Evolutionary conservation across 2,329 filamentous ascomycete species (phyloP).

Genomic region (Ophidiomyces ophidiicola): DNA sequence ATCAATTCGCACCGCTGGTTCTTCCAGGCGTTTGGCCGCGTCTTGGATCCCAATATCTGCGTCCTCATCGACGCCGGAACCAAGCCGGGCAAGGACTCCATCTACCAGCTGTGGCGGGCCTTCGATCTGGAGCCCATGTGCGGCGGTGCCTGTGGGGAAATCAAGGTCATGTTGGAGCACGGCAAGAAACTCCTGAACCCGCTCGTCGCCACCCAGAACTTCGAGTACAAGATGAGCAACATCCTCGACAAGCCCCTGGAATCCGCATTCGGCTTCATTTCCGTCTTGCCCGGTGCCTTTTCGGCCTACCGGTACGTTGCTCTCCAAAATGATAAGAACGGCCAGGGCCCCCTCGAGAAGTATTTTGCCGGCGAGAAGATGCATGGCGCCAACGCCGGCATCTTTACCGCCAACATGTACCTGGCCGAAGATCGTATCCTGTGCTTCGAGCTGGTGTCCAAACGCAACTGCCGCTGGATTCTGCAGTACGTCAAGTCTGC

Average conservation of each 20-base stretch:
- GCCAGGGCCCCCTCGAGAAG: constrained; percentile 82
- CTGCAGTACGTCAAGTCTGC: constrained; percentile 97
- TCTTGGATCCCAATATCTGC: constrained; percentile 91
- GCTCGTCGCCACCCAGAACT: constrained; percentile 90
- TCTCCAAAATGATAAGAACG: constrained; percentile 91
- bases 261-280: constrained; percentile 95
- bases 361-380: constrained; percentile 97
- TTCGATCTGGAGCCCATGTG: constrained; percentile 98
- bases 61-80: constrained; percentile 94
- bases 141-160: constrained; percentile 92
- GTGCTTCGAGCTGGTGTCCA: constrained; percentile 73
- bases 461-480: constrained; percentile 95
- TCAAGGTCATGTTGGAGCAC: constrained; percentile 87
- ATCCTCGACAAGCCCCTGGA: constrained; percentile 96
- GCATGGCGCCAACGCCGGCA: constrained; percentile 81
- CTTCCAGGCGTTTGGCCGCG: constrained; percentile 88
- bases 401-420: constrained; percentile 81
- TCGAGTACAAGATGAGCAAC: constrained; percentile 99
- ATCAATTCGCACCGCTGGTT: constrained; percentile 99
- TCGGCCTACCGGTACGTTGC: constrained; percentile 95
- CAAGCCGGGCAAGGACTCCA: constrained; percentile 81
- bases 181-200: constrained; percentile 88
- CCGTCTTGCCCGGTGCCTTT: constrained; percentile 89
- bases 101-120: constrained; percentile 97
- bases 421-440: constrained; percentile 41